Evolutionary conservation across 129 eudicot genomes (phyloP), one percentile per base, ranked within the genome.

Genomic region (Escallonia herrerae): DNA sequence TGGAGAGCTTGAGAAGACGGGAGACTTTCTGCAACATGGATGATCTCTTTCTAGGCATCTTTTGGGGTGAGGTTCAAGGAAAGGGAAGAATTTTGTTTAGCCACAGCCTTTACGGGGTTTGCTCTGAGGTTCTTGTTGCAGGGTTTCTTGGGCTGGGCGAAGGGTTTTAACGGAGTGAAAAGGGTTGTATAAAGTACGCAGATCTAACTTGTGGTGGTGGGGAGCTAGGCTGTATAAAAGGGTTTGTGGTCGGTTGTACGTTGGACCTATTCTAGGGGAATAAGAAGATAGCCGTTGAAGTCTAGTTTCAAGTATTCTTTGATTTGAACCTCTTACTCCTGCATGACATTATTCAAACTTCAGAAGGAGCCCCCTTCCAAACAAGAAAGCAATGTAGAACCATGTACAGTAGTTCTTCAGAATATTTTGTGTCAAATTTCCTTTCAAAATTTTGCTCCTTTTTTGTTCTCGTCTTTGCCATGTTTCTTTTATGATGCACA

Each of bases 31-130:
- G 82, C 22, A 79, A 70, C 52, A 82, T 62, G 41, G 73, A 72
- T 59, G 82, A 66, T 60, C 73, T 72, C 77, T 78, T 84, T 62
- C 63, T 84, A 50, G 85, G 73, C 94, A 85, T 85, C 65, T 82
- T 80, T 22, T 43, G 8, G 5, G 7, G 13, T 12, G 15, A 44
- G 46, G 46, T 42, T 48, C 22, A 7, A 39, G 40, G 49, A 15
- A 44, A 52, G 33, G 77, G 41, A 40, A 44, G 6, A 15, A 14
- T 15, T 37, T 15, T n/a, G 22, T 2, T n/a, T 10, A 5, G 11
- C 54, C 13, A 49, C 45, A 51, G 62, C 22, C 37, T 69, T 73
- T 58, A 65, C 52, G 44, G 11, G 46, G n/a, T 15, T 22, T 55
- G 62, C 13, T 12, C 37, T 38, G 4, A 47, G 52, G 47, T 64